phyloP scores from a whole-genome alignment of 106 monocot genomes.

The Agapanthus africanus region DNA sequence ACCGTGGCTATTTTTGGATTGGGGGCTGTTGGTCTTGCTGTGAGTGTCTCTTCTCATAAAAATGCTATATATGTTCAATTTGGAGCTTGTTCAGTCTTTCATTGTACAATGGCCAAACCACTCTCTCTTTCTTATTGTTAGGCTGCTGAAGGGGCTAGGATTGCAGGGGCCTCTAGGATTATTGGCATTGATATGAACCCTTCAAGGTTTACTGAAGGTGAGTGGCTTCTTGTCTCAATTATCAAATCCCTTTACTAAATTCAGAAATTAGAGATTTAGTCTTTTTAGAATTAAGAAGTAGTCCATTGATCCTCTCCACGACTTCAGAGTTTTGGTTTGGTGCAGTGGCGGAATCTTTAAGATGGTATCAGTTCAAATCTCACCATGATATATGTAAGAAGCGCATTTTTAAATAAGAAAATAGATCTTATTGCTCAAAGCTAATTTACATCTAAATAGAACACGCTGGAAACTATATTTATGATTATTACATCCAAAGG shows the following conservation, averaged over 20 bases:
- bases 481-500: too few relatives aligned
- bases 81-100: background rate
- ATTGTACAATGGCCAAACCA: background rate
- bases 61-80: background rate
- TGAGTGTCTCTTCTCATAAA: background rate
- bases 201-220: conserved; percentile 27
- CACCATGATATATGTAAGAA: too few relatives aligned
- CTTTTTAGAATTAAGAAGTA: background rate
- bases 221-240: background rate
- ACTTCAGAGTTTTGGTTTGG: too few relatives aligned
- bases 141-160: conserved; percentile 41
- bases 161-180: conserved; percentile 38
- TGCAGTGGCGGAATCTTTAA: too few relatives aligned
- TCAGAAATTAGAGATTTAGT: background rate
- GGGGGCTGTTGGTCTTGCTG: conserved; percentile 35
- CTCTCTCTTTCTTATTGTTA: background rate
- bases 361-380: too few relatives aligned
- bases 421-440: too few relatives aligned
- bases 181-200: conserved; percentile 36
- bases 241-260: background rate
- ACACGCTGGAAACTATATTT: too few relatives aligned
- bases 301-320: too few relatives aligned
- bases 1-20: conserved; percentile 30
- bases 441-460: too few relatives aligned
- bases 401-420: too few relatives aligned